Percentiles rank a stretch among this genome's conserved stretches.
These are phyloP conservation scores for Suhomyces panamericanus DNA, from an alignment of 1,139 yeast species.

Conservation along the genomic window DNA sequence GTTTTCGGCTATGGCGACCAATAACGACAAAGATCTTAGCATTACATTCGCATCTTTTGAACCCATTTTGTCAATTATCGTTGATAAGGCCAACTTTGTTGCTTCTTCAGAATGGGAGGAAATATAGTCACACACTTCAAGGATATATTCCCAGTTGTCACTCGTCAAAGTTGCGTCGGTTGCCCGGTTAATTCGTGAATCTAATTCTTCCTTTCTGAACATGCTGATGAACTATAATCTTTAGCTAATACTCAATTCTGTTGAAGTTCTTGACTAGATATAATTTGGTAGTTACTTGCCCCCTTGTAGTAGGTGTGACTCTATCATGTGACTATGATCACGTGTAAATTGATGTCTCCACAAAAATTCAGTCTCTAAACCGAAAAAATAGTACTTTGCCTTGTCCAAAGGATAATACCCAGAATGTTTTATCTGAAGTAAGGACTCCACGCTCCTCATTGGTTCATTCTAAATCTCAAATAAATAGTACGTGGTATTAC, in stretches of 20 bases:
- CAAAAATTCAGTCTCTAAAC: too few species aligned
- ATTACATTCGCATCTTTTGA: conserved; percentile 79
- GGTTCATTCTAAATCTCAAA: too few species aligned
- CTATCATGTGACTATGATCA: neutral
- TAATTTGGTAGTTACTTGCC: neutral
- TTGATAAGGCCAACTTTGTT: conserved; percentile 52
- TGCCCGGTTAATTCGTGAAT: conserved; percentile 52
- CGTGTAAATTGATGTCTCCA: neutral
- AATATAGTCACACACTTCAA: conserved; percentile 83
- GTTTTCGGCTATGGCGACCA: conserved; percentile 83
- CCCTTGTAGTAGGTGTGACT: neutral
- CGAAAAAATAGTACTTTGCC: too few species aligned
- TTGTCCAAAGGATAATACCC: too few species aligned
- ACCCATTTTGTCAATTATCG: conserved; percentile 54
- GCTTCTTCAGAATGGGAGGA: conserved; percentile 67
- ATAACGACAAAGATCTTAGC: conserved; percentile 67
- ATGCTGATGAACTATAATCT: neutral
- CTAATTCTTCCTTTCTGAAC: conserved; percentile 15
- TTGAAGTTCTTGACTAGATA: too few species aligned
- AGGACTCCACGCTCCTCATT: too few species aligned
- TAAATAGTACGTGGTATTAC: too few species aligned
- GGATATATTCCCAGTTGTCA: conserved; percentile 83
- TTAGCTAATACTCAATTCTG: neutral
- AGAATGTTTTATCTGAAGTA: too few species aligned
- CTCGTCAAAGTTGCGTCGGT: conserved; percentile 78